Base-by-base conservation (phyloP, 257 asterid genomes). In the Verbascum thapsus region DNA sequence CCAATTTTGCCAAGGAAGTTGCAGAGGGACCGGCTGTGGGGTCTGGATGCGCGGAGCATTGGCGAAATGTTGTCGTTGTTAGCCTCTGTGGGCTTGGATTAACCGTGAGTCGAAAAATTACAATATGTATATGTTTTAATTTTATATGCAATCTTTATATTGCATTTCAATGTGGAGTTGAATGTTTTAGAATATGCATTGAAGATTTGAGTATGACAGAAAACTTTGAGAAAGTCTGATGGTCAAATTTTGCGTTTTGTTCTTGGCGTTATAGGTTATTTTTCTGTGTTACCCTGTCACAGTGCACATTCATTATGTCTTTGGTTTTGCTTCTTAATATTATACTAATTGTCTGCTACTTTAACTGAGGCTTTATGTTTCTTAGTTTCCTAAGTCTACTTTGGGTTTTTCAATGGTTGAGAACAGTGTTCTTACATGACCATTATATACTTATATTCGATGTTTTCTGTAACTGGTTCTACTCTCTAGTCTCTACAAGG, bases 31-130 rank as follows among this genome's bases (percentile, higher is more conserved):
- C 55, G 47, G 62, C 72, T 8, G 59, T 43, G 34, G 86, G 83
- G n/a, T 74, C 77, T 37, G 78, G 65, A 51, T 74, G 86, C 44
- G 79, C 90, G 3, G 95, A 91, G 62, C 95, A 91, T 74, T 91
- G 98, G 98, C 76, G 61, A 65, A 83, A 76, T 78, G 90, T 88
- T 69, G 67, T 81, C 20, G 89, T 86, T 39, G 85, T 91, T 61
- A 91, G 95, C 78, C 81, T 91, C 8, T 74, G 88, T 48, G 88
- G 88, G 39, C 90, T 88, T 53, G 98, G 98, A 71, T 78, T 91
- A 53, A 74, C 91, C 0, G 94, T 85, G 74, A 85, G 94, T 53
- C 17, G 42, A 6, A 64, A 49, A 6, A 15, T 69, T 55, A 51
- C 15, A 22, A 22, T 58, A 26, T 50, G 22, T 51, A 42, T 57